Evolutionary conservation across 2,329 filamentous ascomycete species (phyloP).

Genomic region (Sarocladiaceae sp.): DNA sequence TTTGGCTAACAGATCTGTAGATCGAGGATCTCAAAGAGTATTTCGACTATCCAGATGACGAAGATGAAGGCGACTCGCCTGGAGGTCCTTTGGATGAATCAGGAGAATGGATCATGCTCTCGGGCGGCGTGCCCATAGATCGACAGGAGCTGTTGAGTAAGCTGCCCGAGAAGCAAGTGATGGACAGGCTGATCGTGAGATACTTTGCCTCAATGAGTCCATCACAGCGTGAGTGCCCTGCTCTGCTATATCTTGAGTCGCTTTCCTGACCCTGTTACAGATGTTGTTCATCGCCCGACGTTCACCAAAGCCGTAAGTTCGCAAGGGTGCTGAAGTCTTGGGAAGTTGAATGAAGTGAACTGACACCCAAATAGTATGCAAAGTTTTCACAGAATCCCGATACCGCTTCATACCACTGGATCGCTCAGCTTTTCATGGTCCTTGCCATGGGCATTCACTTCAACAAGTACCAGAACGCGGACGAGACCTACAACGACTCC

Average conservation of each 20-base stretch:
- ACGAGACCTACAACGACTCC: constrained; percentile 37
- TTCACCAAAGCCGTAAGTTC: constrained; percentile 29
- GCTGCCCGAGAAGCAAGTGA: constrained; percentile 38
- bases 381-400: constrained; percentile 41
- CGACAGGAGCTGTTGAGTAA: constrained; percentile 40
- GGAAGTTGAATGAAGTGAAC: too few relatives aligned
- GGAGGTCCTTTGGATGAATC: constrained; percentile 29
- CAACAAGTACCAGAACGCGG: constrained; percentile 35
- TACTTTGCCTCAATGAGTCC: constrained; percentile 50
- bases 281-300: constrained; percentile 46
- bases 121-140: constrained; percentile 30
- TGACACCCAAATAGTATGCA: constrained; percentile 32
- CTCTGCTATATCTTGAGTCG: background rate
- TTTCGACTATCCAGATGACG: constrained; percentile 42
- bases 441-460: constrained; percentile 37
- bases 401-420: constrained; percentile 35
- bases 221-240: constrained; percentile 36
- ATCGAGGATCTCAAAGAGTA: constrained; percentile 54
- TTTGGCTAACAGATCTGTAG: constrained; percentile 22
- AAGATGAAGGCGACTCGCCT: constrained; percentile 25
- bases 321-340: background rate
- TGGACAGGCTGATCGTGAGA: constrained; percentile 44
- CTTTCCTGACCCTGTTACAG: constrained; percentile 22
- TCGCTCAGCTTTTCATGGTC: constrained; percentile 45
- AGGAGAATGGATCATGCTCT: constrained; percentile 36